phyloP scores from a whole-genome alignment of 352 stramenopile genomes.

The Phytophthora hybrid region DNA sequence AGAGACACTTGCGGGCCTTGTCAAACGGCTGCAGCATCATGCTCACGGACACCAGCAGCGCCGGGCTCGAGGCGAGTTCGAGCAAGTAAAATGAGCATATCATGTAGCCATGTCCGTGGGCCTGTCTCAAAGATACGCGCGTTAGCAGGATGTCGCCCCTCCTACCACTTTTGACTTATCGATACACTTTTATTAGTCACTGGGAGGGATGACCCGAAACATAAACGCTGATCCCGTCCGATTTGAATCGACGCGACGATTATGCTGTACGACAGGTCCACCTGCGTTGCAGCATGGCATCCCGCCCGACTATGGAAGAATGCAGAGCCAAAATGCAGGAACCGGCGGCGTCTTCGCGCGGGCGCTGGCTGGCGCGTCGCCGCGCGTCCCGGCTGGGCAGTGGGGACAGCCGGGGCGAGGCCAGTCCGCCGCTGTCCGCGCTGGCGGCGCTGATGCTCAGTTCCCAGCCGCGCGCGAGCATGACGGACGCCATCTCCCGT shows the following conservation, averaged over 20 bases:
- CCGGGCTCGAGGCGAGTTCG: background rate
- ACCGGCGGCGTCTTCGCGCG: conserved; percentile 23
- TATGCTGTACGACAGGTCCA: background rate
- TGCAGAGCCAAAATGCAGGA: conserved; percentile 29
- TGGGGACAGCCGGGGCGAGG: conserved; percentile 23
- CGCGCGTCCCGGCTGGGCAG: conserved; percentile 26
- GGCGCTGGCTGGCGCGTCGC: conserved; percentile 33
- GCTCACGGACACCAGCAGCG: conserved; percentile 36
- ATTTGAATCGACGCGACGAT: background rate
- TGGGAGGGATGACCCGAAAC: background rate
- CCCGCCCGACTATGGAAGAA: conserved; percentile 27
- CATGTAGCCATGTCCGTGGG: background rate
- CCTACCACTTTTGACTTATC: background rate
- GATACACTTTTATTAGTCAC: background rate
- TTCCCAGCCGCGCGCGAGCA: conserved; percentile 30
- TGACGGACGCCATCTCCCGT: conserved; percentile 39
- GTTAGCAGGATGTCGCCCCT: background rate
- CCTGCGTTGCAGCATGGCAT: background rate
- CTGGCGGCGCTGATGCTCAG: conserved; percentile 34
- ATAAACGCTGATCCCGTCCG: background rate
- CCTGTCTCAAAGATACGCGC: background rate
- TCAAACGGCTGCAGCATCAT: conserved; percentile 87
- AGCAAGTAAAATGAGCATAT: background rate
- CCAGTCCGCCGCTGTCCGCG: conserved; percentile 25
- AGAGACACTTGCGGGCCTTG: conserved; percentile 71